Base-by-base conservation (phyloP, 31 red algal species). In the Asparagopsis taxiformis region DNA sequence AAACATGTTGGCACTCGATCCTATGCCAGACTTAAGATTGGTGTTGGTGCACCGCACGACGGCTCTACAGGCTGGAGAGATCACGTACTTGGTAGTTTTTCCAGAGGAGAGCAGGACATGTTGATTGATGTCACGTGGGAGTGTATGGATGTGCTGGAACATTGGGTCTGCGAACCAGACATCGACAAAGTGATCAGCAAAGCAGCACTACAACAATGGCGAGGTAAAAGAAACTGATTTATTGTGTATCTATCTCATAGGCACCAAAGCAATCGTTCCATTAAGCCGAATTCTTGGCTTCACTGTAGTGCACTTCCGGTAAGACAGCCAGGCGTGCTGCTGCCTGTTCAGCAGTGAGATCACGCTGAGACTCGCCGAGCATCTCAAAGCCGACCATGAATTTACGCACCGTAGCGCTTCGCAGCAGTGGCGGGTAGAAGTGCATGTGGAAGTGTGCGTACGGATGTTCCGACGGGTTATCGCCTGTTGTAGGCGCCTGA, bases 381-480 rank as follows among this genome's bases (percentile, higher is more conserved):
- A 98, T 80, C 46, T 98, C 94, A 72, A 98, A 98, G 3, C 94
- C 94, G 56, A 98, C 94, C 94, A 98, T 98, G 58, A 98, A 98
- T 62, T 98, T 98, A 35, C 90, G 71, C 60, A 98, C 94, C 3
- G 94, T 98, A 6, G 94, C 94, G 37, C 80, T 87, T 23, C 94
- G 76, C 31, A 98, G 72, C 66, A 98, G 61, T 10, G 94, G 94
- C 43, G 94, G 94, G 51, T 98, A 98, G 56, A 98, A 98, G 72
- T 91, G 86, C 79, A 98, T 98, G 38, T 91, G 82, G 37, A 98
- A 93, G 52, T 89, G 83, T 19, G 85, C 70, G 75, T 80, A 77
- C 15, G 65, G 49, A 52, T 88, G 83, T 24, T 48, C 39, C 2
- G 55, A n/a, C 1, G 83, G 72, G 34, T 88, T 64, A 11, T 43